A percentile compares a stretch with the other conserved stretches of the same genome.
phyloP scores from a whole-genome alignment of 1,284 basidiomycete species.

The Fistulina hepatica region DNA sequence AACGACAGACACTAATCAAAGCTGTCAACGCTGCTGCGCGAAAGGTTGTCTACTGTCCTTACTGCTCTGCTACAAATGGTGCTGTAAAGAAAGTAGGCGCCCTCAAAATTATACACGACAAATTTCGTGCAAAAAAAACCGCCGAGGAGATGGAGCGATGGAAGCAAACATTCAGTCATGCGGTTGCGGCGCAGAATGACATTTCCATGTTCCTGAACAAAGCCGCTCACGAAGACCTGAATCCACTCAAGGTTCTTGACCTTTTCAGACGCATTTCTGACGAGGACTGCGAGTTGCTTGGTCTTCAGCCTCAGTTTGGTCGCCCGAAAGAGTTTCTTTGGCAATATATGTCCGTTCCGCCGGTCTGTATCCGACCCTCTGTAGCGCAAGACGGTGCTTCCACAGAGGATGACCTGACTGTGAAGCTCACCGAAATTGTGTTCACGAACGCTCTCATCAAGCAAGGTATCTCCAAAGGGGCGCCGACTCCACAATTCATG shows the following conservation, averaged over 20 bases:
- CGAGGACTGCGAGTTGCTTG: slow-evolving; percentile 95
- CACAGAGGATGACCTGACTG: slow-evolving; percentile 97
- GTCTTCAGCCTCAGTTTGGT: slow-evolving; percentile 81
- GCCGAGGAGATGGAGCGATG: slow-evolving; percentile 83
- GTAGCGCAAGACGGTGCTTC: slow-evolving; percentile 96
- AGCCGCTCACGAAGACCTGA: slow-evolving; percentile 87
- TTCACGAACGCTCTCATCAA: slow-evolving; percentile 92
- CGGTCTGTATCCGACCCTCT: slow-evolving; percentile 94
- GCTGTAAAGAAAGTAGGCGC: slow-evolving; percentile 95
- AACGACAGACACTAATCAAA: slow-evolving; percentile 79
- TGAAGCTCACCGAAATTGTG: slow-evolving; percentile 96
- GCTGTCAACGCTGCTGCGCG: slow-evolving; percentile 84
- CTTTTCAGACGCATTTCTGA: slow-evolving; percentile 90
- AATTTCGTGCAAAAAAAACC: slow-evolving; percentile 93
- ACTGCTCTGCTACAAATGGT: slow-evolving; percentile 91
- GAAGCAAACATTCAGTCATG: slow-evolving; percentile 76
- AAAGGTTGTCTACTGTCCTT: slow-evolving; percentile 87
- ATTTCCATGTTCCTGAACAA: slow-evolving; percentile 80
- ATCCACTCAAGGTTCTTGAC: slow-evolving; percentile 89
- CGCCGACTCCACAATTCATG: slow-evolving; percentile 85
- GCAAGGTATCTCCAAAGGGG: slow-evolving; percentile 80
- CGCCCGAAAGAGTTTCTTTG: slow-evolving; percentile 97
- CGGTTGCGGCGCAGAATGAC: slow-evolving; percentile 83
- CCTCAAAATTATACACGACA: slow-evolving; percentile 95
- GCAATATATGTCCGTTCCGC: slow-evolving; percentile 98